These are phyloP conservation scores for Neoconidiobolus thromboides DNA, from an alignment of 371 early-diverging fungal species.

Conservation along the genomic window DNA sequence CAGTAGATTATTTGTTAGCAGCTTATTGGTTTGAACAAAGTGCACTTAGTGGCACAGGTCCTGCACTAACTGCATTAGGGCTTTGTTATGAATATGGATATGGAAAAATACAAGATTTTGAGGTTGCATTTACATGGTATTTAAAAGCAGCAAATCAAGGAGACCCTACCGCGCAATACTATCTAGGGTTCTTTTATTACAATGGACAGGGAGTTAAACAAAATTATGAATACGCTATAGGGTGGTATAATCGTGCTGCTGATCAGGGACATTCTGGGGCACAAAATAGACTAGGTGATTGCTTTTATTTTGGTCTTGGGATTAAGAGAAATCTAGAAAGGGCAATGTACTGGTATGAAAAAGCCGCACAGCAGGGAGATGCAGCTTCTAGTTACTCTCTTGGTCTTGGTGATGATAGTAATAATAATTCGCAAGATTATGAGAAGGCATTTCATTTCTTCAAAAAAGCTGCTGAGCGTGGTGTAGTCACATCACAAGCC, in stretches of 20 bases:
- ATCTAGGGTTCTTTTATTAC: conserved; percentile 10
- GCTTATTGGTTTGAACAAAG: conserved; percentile 41
- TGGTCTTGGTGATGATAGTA: conserved; percentile 59
- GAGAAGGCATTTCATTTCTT: conserved; percentile 37
- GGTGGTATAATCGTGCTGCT: conserved; percentile 10
- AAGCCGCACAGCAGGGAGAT: conserved; percentile 46
- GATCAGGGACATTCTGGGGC: conserved; percentile 44
- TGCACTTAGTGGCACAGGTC: conserved; percentile 33
- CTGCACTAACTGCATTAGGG: conserved; percentile 60
- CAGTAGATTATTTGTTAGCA: conserved; percentile 34
- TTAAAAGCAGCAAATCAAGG: conserved; percentile 14
- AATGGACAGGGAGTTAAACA: conserved; percentile 9
- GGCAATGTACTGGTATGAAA: conserved; percentile 50
- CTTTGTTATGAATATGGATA: conserved; percentile 70
- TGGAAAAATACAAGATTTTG: conserved; percentile 34
- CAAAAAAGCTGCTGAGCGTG: conserved; percentile 9
- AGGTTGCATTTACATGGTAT: conserved; percentile 36
- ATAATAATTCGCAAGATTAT: conserved; percentile 35
- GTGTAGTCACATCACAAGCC: conserved; percentile 55
- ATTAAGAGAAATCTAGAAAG: conserved; percentile 21
- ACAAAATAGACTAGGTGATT: conserved; percentile 54
- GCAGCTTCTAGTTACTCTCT: conserved; percentile 65
- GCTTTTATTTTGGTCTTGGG: conserved; percentile 58
- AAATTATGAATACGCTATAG: conserved; percentile 7
- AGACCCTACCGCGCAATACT: conserved; percentile 12